Conservation (phyloP, 345 rosid genomes). For the Anastatica hierochuntica region DNA sequence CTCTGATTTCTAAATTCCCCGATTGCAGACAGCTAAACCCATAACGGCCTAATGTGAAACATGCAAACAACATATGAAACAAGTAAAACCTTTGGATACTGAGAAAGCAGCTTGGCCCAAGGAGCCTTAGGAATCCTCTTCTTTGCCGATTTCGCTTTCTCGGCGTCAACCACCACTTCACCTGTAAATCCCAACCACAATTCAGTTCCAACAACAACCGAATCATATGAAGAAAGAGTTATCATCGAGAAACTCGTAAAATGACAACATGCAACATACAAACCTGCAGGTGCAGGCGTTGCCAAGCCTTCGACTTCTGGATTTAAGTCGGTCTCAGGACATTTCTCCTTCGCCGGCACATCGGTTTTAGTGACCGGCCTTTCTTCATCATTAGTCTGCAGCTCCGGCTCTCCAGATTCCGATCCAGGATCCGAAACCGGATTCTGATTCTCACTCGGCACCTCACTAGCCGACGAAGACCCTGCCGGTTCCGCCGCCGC, state of each 20-base stretch:
- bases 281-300: slow-evolving; percentile 43
- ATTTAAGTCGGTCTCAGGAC: slow-evolving; percentile 30
- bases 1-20: too few relatives aligned
- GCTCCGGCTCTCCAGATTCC: slow-evolving; percentile 45
- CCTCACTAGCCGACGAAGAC: slow-evolving; percentile 44
- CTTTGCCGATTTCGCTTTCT: slow-evolving; percentile 16
- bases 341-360: slow-evolving; percentile 24
- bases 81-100: slow-evolving; percentile 80
- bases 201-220: slow-evolving; percentile 11
- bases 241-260: neutral
- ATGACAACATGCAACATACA: slow-evolving; percentile 28
- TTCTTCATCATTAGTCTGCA: slow-evolving; percentile 23
- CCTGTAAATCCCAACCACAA: slow-evolving; percentile 7
- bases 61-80: neutral
- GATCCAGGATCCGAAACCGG: slow-evolving; percentile 42
- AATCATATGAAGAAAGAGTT: slow-evolving; percentile 1
- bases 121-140: slow-evolving; percentile 37
- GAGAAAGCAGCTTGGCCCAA: slow-evolving; percentile 91
- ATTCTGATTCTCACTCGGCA: slow-evolving; percentile 29
- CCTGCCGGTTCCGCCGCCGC: slow-evolving; percentile 33
- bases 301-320: slow-evolving; percentile 38
- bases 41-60: neutral
- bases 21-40: neutral
- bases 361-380: slow-evolving; percentile 23
- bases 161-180: slow-evolving; percentile 20